Evolutionary conservation across 768 basidiomycete genomes (phyloP).

Genomic region (Hysterangium stoloniferum): DNA sequence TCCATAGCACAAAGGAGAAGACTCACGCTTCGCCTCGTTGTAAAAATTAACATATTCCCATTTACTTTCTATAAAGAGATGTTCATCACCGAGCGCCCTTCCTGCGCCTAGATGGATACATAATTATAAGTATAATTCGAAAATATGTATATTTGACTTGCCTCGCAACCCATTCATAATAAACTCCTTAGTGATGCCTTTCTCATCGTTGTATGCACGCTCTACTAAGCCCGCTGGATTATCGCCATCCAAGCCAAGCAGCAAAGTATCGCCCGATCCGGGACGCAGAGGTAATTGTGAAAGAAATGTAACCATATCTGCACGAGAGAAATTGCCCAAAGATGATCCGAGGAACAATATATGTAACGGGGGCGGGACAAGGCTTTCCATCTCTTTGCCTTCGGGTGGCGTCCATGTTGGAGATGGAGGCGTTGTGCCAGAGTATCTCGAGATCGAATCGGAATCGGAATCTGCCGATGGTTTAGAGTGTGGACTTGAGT

Average conservation of each 20-base stretch:
- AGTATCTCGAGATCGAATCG: background rate
- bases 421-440: conserved; percentile 11
- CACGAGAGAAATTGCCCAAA: conserved; percentile 80
- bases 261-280: conserved; percentile 69
- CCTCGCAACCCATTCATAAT: conserved; percentile 76
- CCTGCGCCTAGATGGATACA: conserved; percentile 39
- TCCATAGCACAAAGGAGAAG: background rate
- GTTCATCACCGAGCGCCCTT: conserved; percentile 55
- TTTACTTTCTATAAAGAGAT: conserved; percentile 52
- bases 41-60: conserved; percentile 67
- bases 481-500: background rate
- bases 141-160: conserved; percentile 1
- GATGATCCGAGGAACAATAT: conserved; percentile 90
- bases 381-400: background rate
- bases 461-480: conserved; percentile 8
- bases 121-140: background rate
- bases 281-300: conserved; percentile 69
- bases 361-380: conserved; percentile 47
- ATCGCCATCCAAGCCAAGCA: conserved; percentile 88
- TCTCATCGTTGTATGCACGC: conserved; percentile 76
- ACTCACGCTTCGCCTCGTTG: conserved; percentile 48
- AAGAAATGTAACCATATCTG: conserved; percentile 66
- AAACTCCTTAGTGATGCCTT: conserved; percentile 65
- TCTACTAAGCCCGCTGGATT: conserved; percentile 67
- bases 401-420: conserved; percentile 10